These are phyloP conservation scores for Candida fluviatilis DNA, from an alignment of 805 yeast species.

Conservation along the genomic window DNA sequence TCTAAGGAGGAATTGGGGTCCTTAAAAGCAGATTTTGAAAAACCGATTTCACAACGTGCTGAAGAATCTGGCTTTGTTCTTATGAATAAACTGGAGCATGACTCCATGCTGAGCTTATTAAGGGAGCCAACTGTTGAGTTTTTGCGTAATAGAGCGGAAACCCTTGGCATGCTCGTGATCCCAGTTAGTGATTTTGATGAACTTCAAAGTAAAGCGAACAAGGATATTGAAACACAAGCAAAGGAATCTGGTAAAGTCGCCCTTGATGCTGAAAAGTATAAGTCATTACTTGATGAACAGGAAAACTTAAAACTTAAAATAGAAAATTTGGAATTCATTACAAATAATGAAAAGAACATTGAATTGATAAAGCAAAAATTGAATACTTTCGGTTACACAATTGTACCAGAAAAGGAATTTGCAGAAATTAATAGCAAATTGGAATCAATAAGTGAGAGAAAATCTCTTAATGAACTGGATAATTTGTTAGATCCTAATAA, in stretches of 20 bases:
- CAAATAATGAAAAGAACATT: neutral
- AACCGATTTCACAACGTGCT: slow-evolving; percentile 16
- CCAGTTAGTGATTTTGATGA: slow-evolving; percentile 10
- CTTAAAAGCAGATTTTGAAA: slow-evolving; percentile 9
- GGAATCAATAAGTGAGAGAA: neutral
- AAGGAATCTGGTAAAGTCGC: slow-evolving; percentile 11
- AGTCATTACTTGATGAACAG: slow-evolving; percentile 4
- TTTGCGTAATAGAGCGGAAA: slow-evolving; percentile 3
- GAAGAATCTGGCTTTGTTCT: slow-evolving; percentile 14
- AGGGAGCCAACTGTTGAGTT: slow-evolving; percentile 5
- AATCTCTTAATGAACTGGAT: slow-evolving; percentile 2
- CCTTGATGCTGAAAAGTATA: slow-evolving; percentile 11
- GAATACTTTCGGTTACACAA: slow-evolving; percentile 1
- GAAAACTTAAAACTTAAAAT: neutral
- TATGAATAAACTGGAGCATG: slow-evolving; percentile 15
- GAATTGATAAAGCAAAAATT: neutral
- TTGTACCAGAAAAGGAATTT: neutral
- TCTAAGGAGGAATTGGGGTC: slow-evolving; percentile 20
- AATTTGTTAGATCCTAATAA: slow-evolving; percentile 26
- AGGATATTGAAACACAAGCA: slow-evolving; percentile 11
- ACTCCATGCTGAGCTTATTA: slow-evolving; percentile 4
- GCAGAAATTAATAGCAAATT: neutral
- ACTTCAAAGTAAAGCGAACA: slow-evolving; percentile 1
- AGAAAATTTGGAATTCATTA: neutral
- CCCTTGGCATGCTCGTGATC: slow-evolving; percentile 39